Evolutionary conservation across 768 basidiomycete species (phyloP).

Genomic region (Phlebiopsis flavidoalba): DNA sequence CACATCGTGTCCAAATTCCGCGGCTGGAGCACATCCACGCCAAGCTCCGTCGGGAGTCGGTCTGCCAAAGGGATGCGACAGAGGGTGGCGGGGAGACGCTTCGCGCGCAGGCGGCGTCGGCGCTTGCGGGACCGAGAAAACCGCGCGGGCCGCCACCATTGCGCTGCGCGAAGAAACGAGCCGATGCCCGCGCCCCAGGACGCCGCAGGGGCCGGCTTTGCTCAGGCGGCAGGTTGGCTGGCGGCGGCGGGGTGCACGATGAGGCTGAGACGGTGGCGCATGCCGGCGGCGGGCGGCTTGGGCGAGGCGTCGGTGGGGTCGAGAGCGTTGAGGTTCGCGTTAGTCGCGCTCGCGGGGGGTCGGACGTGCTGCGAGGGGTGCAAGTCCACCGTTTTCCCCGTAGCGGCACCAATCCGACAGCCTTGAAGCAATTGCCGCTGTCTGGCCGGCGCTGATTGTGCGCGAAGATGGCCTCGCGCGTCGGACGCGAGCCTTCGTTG

Average conservation of each 20-base stretch:
- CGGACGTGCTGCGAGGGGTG: conserved; percentile 27
- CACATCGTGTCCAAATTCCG: conserved; percentile 17
- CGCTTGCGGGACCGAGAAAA: conserved; percentile 26
- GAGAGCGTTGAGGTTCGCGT: not conserved
- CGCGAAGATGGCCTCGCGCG: conserved; percentile 81
- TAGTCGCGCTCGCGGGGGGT: not conserved
- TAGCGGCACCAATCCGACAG: conserved; percentile 88
- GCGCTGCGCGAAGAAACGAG: too few relatives aligned
- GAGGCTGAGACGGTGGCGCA: too few relatives aligned
- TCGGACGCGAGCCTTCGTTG: conserved; percentile 93
- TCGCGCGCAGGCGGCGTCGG: conserved; percentile 11
- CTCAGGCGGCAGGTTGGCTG: too few relatives aligned
- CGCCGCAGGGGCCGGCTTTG: too few relatives aligned
- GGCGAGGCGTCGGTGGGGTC: conserved; percentile 8
- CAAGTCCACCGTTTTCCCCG: conserved; percentile 68
- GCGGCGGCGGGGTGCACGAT: too few relatives aligned
- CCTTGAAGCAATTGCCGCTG: conserved; percentile 80
- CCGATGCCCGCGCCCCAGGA: too few relatives aligned
- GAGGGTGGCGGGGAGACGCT: conserved; percentile 16
- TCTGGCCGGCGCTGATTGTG: conserved; percentile 68
- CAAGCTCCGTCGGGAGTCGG: conserved; percentile 12
- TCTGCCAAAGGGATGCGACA: conserved; percentile 1
- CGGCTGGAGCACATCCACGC: conserved; percentile 12
- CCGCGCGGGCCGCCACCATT: too few relatives aligned
- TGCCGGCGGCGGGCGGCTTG: conserved; percentile 23